Evolutionary conservation across 176 grass and related monocot species (phyloP), one percentile per base, ranked within the genome.

Genomic region (Avena insularis): DNA sequence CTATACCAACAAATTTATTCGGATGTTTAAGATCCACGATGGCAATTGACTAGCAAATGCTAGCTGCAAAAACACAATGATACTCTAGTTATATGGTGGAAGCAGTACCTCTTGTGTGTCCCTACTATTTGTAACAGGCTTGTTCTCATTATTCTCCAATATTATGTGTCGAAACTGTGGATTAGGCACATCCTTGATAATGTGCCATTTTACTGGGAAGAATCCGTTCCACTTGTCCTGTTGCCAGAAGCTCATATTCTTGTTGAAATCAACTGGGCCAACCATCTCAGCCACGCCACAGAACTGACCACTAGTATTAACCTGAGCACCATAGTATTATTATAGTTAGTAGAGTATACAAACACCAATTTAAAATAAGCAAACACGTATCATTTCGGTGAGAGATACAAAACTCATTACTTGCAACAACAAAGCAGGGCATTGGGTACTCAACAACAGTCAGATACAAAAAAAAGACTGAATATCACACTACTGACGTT

Each of bases 161-260:
- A 95, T 98, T 90, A 98, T 95, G 83, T 98, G 93, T 38, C 93
- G 91, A 89, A 98, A 95, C 40, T 95, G 95, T 76, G 91, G 95
- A 83, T 98, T 98, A 55, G 95, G 93, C 71, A 98, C 87, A 74
- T 98, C 95, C 86, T 98, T 98, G 65, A 98, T 93, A 79, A 98
- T 93, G 81, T 95, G 93, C 95, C 95, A 98, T 87, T 98, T 95
- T 62, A 98, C 87, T 6, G 95, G 84, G 71, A 98, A 95, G 73
- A 93, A 95, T 23, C 95, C 95, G 54, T 92, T 98, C 95, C 95
- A 98, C 79, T 98, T 98, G 78, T 98, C 95, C 89, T 98, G 95
- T 79, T 98, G 95, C 95, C 95, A 98, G 85, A 98, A 98, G 46
- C 89, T 87, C 95, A 98, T 98, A 71, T 87, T 95, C 84, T 68